A percentile compares a stretch with the other conserved stretches of the same genome.
Conservation (phyloP, 352 stramenopile genomes). For the Phytophthora pluvialis region DNA sequence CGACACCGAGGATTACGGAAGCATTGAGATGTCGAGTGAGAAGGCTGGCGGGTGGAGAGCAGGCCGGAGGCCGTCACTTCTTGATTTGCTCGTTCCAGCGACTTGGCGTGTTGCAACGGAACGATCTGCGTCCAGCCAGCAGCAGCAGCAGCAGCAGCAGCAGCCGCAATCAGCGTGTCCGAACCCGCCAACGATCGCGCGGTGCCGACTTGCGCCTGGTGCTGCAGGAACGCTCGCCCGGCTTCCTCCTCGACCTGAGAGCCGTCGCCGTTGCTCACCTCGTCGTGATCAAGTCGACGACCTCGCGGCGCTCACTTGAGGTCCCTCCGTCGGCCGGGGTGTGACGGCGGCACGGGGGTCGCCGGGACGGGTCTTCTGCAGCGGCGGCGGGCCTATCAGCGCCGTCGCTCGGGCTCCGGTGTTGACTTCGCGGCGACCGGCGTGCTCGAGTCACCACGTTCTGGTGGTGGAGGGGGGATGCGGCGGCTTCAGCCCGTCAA, state of each 20-base stretch:
- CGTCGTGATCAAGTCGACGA: conserved; percentile 1
- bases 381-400: conserved; percentile 21
- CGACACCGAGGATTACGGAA: neutral
- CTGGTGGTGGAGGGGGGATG: conserved; percentile 31
- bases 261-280: neutral
- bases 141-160: neutral
- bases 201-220: conserved; percentile 14
- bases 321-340: conserved; percentile 11
- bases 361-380: conserved; percentile 20
- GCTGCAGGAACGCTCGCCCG: conserved; percentile 19
- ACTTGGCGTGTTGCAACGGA: conserved; percentile 8
- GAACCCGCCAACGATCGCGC: neutral
- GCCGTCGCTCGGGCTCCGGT: conserved; percentile 7
- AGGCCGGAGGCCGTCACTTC: neutral
- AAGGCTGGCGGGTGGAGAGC: neutral
- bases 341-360: conserved; percentile 21
- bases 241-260: conserved; percentile 28
- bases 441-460: conserved; percentile 6
- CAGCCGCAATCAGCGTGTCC: conserved; percentile 11
- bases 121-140: neutral
- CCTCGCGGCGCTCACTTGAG: conserved; percentile 14
- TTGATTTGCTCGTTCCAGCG: conserved; percentile 2
- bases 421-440: neutral
- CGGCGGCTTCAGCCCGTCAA: conserved; percentile 10
- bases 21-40: neutral